Evolutionary conservation across 2,329 filamentous ascomycete genomes (phyloP).

Genomic region (Orbilia brochopaga): DNA sequence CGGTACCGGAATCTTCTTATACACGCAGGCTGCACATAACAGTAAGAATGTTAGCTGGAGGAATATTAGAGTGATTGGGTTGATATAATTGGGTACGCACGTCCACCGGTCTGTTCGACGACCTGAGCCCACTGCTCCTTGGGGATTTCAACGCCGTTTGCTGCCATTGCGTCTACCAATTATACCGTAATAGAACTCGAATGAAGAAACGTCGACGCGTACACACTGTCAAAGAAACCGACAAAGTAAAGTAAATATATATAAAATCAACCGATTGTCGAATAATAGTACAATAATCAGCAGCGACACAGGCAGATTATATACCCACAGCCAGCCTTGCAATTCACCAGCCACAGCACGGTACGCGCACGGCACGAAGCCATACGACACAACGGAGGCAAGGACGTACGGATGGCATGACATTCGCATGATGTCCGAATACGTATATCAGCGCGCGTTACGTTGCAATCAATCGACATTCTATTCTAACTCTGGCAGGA

Average conservation of each 20-base stretch:
- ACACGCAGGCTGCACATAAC: conserved; percentile 58
- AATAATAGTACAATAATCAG: too few relatives aligned
- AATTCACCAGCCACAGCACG: too few relatives aligned
- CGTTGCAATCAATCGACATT: too few relatives aligned
- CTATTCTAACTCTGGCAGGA: too few relatives aligned
- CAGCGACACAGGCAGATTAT: background rate
- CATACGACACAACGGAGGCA: too few relatives aligned
- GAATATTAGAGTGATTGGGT: conserved; percentile 5
- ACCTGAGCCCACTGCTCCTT: conserved; percentile 90
- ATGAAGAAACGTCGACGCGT: too few relatives aligned
- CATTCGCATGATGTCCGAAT: conserved; percentile 2
- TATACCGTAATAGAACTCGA: too few relatives aligned
- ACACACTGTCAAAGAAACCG: too few relatives aligned
- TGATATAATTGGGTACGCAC: conserved; percentile 59
- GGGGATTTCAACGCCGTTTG: conserved; percentile 67
- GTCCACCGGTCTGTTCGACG: conserved; percentile 77
- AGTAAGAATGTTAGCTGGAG: conserved; percentile 62
- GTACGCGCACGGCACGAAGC: too few relatives aligned
- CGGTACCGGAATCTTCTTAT: conserved; percentile 81
- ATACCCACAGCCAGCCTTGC: background rate
- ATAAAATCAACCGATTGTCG: too few relatives aligned
- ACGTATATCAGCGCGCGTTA: too few relatives aligned
- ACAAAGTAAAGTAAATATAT: conserved; percentile 14
- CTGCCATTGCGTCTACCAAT: conserved; percentile 58
- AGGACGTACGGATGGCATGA: background rate